Evolutionary conservation across 441 rosid genomes (phyloP), one percentile per base, ranked within the genome.

Genomic region (Biscutella laevigata): DNA sequence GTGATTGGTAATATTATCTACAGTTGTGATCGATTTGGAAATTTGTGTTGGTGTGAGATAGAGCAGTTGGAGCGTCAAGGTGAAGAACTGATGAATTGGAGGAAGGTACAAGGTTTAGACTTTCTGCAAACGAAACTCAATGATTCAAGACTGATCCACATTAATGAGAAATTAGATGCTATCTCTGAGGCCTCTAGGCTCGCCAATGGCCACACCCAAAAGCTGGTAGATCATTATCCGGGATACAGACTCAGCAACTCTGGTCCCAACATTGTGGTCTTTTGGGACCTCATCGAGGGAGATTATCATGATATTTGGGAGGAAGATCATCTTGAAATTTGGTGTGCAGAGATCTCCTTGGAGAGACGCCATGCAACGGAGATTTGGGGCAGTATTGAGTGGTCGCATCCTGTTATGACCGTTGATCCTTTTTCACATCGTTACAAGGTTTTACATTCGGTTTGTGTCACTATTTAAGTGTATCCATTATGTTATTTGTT

Each of bases 261-360:
- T 55, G 61, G 41, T 35, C 7, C 20, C 1, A 57, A 56, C 51
- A 32, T 56, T 13, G n/a, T 42, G 10, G 33, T 56, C 24, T 21
- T 42, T 3, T 56, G 61, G 51, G 61, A 32, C 16, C 14, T 54
- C 6, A n/a, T 29, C 0, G 6, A 29, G 0, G 8, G 20, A 3
- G 21, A n/a, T n/a, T n/a, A n/a, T n/a, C n/a, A n/a, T n/a, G n/a
- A n/a, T n/a, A n/a, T n/a, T n/a, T n/a, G n/a, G n/a, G n/a, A n/a
- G n/a, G n/a, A n/a, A n/a, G n/a, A 9, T 40, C 21, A 1, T 19
- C 48, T 53, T 17, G 27, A 38, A 21, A 54, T 54, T 12, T 40
- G 48, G 48, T 54, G 39, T 28, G 47, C 29, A 0, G 59, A 40
- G 21, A 40, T 54, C 4, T 54, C 59, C 6, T 21, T 55, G 50